Evolutionary conservation across 441 rosid genomes (phyloP), one percentile per base, ranked within the genome.

Genomic region (Jatropha multifida): DNA sequence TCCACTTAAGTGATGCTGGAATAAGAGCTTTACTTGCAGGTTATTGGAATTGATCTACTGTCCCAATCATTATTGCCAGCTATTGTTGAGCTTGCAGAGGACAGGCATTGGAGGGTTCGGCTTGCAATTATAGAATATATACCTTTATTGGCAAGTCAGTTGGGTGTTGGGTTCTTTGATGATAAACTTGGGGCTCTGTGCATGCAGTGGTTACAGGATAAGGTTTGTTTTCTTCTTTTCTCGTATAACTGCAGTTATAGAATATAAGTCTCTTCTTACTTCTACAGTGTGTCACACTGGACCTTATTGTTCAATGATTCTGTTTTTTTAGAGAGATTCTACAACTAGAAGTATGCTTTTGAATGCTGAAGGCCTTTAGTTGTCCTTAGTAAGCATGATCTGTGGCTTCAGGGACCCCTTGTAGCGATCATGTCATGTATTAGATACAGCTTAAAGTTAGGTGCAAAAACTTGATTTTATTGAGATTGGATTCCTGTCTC

Each of bases 171-270:
- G 27, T 96, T 96, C 81, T 96, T 96, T 37, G 98, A 96, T 79
- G 98, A 96, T 81, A 92, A 92, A 82, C 98, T 96, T 62, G 98
- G 97, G 49, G 87, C 94, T 79, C 99, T 96, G 74, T 96, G 99
- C 89, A 94, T 96, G 98, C 99, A 94, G 72, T 96, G 99, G 99
- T 82, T 96, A 74, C 92, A 91, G 78, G 99, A 96, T 77, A 92
- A 94, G 98, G 98, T 94, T 68, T 68, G 80, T 58, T 32, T 56
- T 76, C 2, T 55, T 49, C 11, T 52, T 10, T 15, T 65, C 74
- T 67, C 71, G 54, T 54, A 8, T 61, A 18, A 18, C 13, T 55
- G 60, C 61, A 37, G 55, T 15, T 65, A 32, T 67, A 65, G 60
- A 55, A 18, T 11, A 20, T 18, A 23, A 37, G 15, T 41, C 10